Evolutionary conservation across 371 early-diverging fungal species (phyloP), one percentile per base, ranked within the genome.

Genomic region (Mortierella sp.): DNA sequence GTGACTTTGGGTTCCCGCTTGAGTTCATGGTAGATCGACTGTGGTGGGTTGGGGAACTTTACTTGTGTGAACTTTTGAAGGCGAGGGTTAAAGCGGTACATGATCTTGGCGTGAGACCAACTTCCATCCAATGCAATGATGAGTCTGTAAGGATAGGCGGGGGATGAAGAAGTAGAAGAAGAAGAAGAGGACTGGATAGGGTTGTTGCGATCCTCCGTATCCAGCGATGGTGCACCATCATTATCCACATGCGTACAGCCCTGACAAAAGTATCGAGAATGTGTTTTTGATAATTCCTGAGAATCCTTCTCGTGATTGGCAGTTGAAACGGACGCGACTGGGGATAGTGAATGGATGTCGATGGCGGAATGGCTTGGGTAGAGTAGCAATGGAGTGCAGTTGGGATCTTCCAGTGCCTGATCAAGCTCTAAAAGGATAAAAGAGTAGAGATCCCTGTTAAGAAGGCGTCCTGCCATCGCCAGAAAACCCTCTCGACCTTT

Each of bases 101-200:
- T 67, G 34, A 79, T 64, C 48, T 79, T 79, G 45, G 79, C 79
- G 16, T 79, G 79, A 0, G 72, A 72, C 79, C 79, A 79, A 34
- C 67, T 71, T 0, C 79, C 79, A 49, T 79, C 79, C 28, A 79
- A 42, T 2, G 79, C 79, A 47, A 79, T 72, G 55, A 79, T 57
- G 28, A 71, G 63, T 39, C 58, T 67, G 28, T 79, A 72, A n/a
- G 72, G 61, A 42, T 67, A 68, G 10, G 67, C 41, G 26, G 42
- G 18, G 21, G 28, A 18, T 19, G 56, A 1, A 18, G 59, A 8
- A 3, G 8, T 53, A 7, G 39, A 27, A 8, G 48, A 2, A 16
- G 30, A 23, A 16, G 38, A 0, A 2, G n/a, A n/a, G n/a, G n/a
- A n/a, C n/a, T n/a, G n/a, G n/a, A n/a, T n/a, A n/a, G n/a, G 39